phyloP scores from a whole-genome alignment of 768 basidiomycete genomes.

The Phaeotremella fagi region DNA sequence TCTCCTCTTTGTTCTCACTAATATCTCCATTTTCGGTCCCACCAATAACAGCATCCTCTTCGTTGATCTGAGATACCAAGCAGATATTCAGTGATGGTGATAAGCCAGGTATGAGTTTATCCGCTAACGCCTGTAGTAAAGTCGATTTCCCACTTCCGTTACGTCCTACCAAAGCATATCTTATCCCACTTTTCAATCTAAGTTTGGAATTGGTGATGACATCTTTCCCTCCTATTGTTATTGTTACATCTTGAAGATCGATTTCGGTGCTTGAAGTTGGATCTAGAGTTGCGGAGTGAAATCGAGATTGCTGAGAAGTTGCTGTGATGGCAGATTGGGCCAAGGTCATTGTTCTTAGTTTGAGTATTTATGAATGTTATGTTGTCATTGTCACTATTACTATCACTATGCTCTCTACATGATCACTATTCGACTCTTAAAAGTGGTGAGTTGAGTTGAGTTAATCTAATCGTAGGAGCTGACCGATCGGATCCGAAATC shows the following conservation, averaged over 20 bases:
- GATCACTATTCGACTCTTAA: too few relatives aligned
- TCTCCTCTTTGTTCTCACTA: slow-evolving; percentile 29
- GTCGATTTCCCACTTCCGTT: slow-evolving; percentile 59
- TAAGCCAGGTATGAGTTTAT: slow-evolving; percentile 55
- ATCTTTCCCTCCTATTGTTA: slow-evolving; percentile 56
- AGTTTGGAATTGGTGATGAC: slow-evolving; percentile 57
- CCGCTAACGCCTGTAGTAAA: slow-evolving; percentile 51
- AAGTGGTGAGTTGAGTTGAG: too few relatives aligned
- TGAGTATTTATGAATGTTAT: not conserved
- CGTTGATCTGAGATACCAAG: slow-evolving; percentile 52
- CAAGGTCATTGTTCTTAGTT: too few relatives aligned
- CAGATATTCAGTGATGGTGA: slow-evolving; percentile 52
- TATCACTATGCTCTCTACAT: too few relatives aligned
- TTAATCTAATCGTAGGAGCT: too few relatives aligned
- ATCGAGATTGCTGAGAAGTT: slow-evolving; percentile 40
- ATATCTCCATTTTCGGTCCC: slow-evolving; percentile 6
- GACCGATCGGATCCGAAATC: too few relatives aligned
- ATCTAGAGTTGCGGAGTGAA: slow-evolving; percentile 42
- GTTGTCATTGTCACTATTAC: too few relatives aligned
- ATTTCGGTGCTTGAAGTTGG: slow-evolving; percentile 47
- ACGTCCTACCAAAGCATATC: slow-evolving; percentile 56
- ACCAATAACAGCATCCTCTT: slow-evolving; percentile 1
- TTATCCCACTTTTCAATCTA: slow-evolving; percentile 51
- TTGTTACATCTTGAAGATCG: slow-evolving; percentile 57
- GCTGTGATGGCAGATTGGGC: slow-evolving; percentile 5